A percentile compares a stretch with the other conserved stretches of the same genome.
phyloP scores from a whole-genome alignment of 1,139 yeast genomes.

The Protomyces inouyei region DNA sequence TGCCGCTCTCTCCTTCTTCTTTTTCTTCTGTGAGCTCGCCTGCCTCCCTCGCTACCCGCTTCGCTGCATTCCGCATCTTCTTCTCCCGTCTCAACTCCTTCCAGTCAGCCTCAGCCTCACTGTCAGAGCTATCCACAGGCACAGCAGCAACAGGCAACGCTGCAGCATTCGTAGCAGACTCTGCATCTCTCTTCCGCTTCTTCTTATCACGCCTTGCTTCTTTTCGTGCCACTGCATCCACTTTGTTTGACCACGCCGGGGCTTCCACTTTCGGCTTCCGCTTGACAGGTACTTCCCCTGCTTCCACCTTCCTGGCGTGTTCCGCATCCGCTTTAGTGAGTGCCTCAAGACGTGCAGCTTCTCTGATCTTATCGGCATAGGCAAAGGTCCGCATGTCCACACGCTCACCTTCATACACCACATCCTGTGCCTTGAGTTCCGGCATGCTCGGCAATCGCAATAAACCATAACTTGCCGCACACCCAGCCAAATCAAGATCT shows the following conservation, averaged over 20 bases:
- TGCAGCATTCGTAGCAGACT: neutral
- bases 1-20: constrained; percentile 46
- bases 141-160: neutral
- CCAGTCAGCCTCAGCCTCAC: constrained; percentile 72
- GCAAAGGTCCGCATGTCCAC: constrained; percentile 26
- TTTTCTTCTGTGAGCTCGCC: constrained; percentile 46
- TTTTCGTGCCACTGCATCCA: constrained; percentile 38
- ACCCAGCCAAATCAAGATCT: constrained; percentile 62
- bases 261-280: constrained; percentile 49
- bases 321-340: constrained; percentile 9
- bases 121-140: constrained; percentile 39
- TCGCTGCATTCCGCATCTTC: constrained; percentile 45
- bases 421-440: constrained; percentile 48
- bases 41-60: constrained; percentile 37
- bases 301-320: neutral
- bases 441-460: constrained; percentile 92
- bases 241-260: constrained; percentile 75
- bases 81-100: constrained; percentile 67
- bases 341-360: constrained; percentile 26
- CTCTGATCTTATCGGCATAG: constrained; percentile 26
- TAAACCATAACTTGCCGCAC: constrained; percentile 74
- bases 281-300: neutral
- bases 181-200: constrained; percentile 59
- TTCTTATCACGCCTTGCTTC: constrained; percentile 56
- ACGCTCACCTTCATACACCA: constrained; percentile 23